Percentiles rank a stretch among this genome's conserved stretches.
Evolutionary conservation across 1,139 yeast genomes (phyloP).

Genomic region (Kodamaea anthophila): DNA sequence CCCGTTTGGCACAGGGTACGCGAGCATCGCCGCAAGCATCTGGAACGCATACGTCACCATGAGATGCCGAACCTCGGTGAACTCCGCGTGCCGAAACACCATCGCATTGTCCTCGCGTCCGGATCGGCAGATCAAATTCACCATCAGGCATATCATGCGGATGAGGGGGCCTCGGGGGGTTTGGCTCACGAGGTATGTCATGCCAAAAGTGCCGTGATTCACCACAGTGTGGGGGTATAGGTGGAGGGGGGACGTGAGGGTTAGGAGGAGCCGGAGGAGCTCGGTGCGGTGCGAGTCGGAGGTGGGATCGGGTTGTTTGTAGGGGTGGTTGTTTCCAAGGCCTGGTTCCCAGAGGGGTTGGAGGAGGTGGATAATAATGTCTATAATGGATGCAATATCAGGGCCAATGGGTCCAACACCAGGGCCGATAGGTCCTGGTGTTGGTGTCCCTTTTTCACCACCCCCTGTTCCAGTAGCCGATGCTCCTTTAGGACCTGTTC

Average conservation of each 20-base stretch:
- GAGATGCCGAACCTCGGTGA: constrained; percentile 45
- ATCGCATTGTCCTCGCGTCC: constrained; percentile 25
- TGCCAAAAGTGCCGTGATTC: constrained; percentile 23
- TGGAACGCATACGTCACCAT: constrained; percentile 58
- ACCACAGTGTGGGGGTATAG: constrained; percentile 2
- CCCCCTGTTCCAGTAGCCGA: no score
- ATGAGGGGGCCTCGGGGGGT: constrained; percentile 43
- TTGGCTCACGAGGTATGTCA: constrained; percentile 51
- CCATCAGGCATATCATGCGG: constrained; percentile 61
- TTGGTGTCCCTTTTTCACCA: no score
- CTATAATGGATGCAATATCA: no score
- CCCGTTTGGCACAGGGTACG: constrained; percentile 53
- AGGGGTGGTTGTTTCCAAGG: constrained; percentile 1
- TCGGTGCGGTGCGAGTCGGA: constrained; percentile 1
- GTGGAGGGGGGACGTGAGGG: constrained; percentile 2
- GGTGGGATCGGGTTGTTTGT: constrained; percentile 2
- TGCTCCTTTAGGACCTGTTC: no score
- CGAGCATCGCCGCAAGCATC: constrained; percentile 53
- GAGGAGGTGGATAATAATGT: no score
- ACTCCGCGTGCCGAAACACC: constrained; percentile 15
- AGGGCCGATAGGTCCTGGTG: no score
- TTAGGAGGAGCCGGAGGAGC: constrained; percentile 2
- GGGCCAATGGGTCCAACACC: no score
- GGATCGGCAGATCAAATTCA: constrained; percentile 51
- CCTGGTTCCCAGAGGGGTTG: constrained; percentile 4